Evolutionary conservation across 192 early-diverging fungal species (phyloP), one percentile per base, ranked within the genome.

Genomic region (Geranomyces variabilis): DNA sequence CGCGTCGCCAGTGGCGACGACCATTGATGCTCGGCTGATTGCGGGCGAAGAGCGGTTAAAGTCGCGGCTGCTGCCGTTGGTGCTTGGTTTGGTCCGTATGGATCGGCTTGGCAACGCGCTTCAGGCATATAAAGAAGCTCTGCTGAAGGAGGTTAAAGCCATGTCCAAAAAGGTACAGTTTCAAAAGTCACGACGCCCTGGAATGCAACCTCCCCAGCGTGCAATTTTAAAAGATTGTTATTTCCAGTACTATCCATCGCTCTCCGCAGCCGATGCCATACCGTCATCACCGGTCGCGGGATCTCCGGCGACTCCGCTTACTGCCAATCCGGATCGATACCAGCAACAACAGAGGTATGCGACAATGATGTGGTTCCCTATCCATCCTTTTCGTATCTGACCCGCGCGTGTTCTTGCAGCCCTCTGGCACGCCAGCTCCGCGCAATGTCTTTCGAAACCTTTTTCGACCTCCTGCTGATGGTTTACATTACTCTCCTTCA

Each of bases 361-460:
- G 5, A 7, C 36, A 10, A 41, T 41, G 44, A 19, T 65, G 17
- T 0, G 24, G 14, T 21, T 59, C 0, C 28, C 24, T 17, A 65
- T 41, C 9, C 36, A 53, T 43, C 4, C 53, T 28, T 55, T 3
- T 41, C 36, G 36, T 7, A 7, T 7, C 5, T 41, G 36, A 41
- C 36, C 5, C 36, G 3, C 36, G 10, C 36, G 36, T 51, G 13
- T 48, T 22, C 67, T 58, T 43, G 21, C 47, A 81, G 80, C 19
- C 86, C 85, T 0, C 79, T 95, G 7, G 87, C 91, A 0, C 88
- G 86, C 28, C 86, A 88, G 58, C 71, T 94, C 7, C 86, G 87
- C 57, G 70, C 79, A 17, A 94, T 97, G 92, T 89, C 91, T 1
- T 91, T 96, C 73, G 88, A 93, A 49, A 81, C 91, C 22, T 99